phyloP scores from a whole-genome alignment of 805 yeast genomes.

The Candida wancherniae region DNA sequence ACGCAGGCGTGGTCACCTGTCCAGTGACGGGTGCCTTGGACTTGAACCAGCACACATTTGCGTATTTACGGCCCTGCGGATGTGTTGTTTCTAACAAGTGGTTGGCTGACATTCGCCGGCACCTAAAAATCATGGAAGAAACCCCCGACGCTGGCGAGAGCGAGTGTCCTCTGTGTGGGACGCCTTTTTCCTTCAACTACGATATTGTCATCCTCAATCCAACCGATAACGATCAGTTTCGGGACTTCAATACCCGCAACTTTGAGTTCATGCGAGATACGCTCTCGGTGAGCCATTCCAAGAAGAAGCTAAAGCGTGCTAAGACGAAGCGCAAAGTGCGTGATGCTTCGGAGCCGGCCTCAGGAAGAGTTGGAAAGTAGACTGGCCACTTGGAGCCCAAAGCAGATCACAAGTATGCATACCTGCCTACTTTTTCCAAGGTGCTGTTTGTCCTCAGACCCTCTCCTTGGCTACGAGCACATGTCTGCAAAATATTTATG shows the following conservation, averaged over 20 bases:
- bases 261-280: constrained; percentile 9
- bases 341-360: neutral
- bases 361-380: neutral
- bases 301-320: constrained; percentile 12
- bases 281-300: constrained; percentile 23
- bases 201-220: constrained; percentile 35
- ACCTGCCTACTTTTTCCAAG: neutral
- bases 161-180: constrained; percentile 32
- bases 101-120: constrained; percentile 17
- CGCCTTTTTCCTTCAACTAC: constrained; percentile 17
- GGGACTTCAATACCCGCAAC: constrained; percentile 13
- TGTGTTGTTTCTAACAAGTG: constrained; percentile 30
- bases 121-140: constrained; percentile 6
- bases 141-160: constrained; percentile 7
- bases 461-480: neutral
- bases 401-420: neutral
- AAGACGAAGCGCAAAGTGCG: no score
- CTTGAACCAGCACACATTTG: constrained; percentile 16
- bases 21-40: constrained; percentile 26
- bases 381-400: neutral
- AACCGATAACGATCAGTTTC: constrained; percentile 6
- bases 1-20: constrained; percentile 21
- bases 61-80: constrained; percentile 36
- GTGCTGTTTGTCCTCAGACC: constrained; percentile 1
- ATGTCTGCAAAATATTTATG: constrained; percentile 1